Evolutionary conservation across 495 filamentous ascomycete genomes (phyloP), one percentile per base, ranked within the genome.

Genomic region (Durotheca rogersii): DNA sequence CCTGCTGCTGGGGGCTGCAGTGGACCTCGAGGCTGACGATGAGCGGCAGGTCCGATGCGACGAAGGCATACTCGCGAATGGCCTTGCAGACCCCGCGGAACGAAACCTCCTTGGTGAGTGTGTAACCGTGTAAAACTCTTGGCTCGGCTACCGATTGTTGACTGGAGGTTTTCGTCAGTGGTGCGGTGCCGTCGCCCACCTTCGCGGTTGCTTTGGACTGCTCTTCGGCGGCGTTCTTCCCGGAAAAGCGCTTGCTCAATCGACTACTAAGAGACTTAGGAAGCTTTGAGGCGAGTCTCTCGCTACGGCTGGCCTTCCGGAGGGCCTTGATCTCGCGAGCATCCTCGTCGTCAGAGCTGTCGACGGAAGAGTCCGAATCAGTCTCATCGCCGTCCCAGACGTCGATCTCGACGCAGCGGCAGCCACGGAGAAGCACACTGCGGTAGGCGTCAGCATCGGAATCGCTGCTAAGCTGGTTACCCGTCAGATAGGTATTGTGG

Each of bases 401-500:
- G 59, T 97, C 92, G 50, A 97, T 90, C 71, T 96, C 92, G 41
- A 96, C 88, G 50, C 89, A 96, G 12, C 92, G 82, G 53, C 92
- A 93, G n/a, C 92, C 89, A 16, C 83, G 78, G 7, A 83, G 68
- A 25, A 96, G 79, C 61, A 93, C 90, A 61, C 85, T 85, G 53
- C 80, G 88, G 71, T 96, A 97, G 14, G 87, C 84, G 40, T 86
- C 86, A 1, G 84, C 83, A 47, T 85, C 90, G 23, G 88, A 83
- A 47, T 87, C 81, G 53, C 89, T 90, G 47, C 83, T 93, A 7
- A 97, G 76, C 69, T 97, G 92, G 64, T 96, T 92, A 0, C 92
- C 92, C 0, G 86, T 89, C 51, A 97, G 75, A 60, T 96, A 97
- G 0, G 92, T 96, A 66, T 97, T 97, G 68, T 97, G 92, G 62